These are phyloP conservation scores for Sambucus nigra DNA, from an alignment of 129 eudicot species.

Conservation along the genomic window DNA sequence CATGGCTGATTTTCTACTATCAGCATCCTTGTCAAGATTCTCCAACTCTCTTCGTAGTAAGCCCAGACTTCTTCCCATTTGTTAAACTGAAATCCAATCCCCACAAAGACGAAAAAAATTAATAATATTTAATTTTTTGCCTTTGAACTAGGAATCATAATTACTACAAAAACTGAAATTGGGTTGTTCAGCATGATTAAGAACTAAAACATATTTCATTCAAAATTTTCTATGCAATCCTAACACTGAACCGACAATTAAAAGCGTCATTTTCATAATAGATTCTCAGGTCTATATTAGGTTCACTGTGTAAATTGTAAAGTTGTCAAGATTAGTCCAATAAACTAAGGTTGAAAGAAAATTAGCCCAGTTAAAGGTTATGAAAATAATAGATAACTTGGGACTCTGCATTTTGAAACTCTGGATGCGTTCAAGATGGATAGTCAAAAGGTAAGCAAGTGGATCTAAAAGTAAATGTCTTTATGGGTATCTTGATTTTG, in stretches of 20 bases:
- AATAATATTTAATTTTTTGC: neutral
- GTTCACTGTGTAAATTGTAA: no score
- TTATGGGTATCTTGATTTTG: no score
- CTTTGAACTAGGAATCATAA: neutral
- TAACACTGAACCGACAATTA: neutral
- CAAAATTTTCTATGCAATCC: neutral
- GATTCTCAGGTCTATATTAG: neutral
- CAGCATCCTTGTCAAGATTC: conserved; percentile 87
- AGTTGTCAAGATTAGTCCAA: neutral
- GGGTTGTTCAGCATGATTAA: neutral
- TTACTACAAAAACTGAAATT: neutral
- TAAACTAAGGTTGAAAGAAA: no score
- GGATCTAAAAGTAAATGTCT: no score
- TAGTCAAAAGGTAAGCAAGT: no score
- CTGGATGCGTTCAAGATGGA: neutral
- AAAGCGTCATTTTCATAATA: neutral
- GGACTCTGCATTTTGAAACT: neutral
- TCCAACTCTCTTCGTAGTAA: conserved; percentile 65
- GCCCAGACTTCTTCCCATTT: conserved; percentile 70
- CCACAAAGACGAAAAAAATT: conserved; percentile 6
- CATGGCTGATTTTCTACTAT: conserved; percentile 84
- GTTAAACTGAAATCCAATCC: conserved; percentile 4
- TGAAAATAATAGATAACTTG: neutral
- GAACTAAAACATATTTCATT: neutral
- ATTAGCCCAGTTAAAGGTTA: no score